Evolutionary conservation across 164 flowering plant species (phyloP), one percentile per base, ranked within the genome.

Genomic region (Magnolia officinalis): DNA sequence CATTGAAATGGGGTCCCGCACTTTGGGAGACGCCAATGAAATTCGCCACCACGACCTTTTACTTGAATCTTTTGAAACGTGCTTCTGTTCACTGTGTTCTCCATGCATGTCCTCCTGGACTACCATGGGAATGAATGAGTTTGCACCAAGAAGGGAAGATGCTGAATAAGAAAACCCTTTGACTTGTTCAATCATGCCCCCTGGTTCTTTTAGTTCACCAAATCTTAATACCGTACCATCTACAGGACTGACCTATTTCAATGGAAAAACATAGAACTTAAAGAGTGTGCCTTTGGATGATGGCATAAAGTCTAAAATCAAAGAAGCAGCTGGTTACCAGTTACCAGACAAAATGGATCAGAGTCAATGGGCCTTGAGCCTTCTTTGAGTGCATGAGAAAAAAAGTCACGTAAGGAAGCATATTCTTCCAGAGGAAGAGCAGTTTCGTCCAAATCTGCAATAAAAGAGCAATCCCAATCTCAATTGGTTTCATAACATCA

Each of bases 181-280:
- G 59, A 96, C 97, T 88, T 94, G 99, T 84, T 96, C 98, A 78
- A 96, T 96, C 96, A 89, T 92, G 71, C 89, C 92, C 63, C 96
- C 90, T 14, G 85, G 77, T 77, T 86, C 90, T 82, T 84, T 90
- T 78, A 96, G 78, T 85, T 94, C 97, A n/a, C 99, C 99, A 87
- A 87, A 87, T 83, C 89, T 86, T 78, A 96, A 77, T 79, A 96
- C 76, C 55, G 82, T 92, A 71, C 98, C 98, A 89, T 96, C 99
- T 73, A 94, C 99, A 77, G 99, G 99, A 80, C 99, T 96, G 72
- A 88, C 85, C 99, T 96, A 81, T 74, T 80, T 50, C 69, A 67
- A 51, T 23, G n/a, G 72, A 23, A 6, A 75, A 70, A 74, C 11
- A 68, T 29, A 68, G 26, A 16, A n/a, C 20, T 51, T 20, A 20